These are phyloP conservation scores for Dothistroma septosporum DNA, from an alignment of 2,329 filamentous ascomycete species.

Conservation along the genomic window DNA sequence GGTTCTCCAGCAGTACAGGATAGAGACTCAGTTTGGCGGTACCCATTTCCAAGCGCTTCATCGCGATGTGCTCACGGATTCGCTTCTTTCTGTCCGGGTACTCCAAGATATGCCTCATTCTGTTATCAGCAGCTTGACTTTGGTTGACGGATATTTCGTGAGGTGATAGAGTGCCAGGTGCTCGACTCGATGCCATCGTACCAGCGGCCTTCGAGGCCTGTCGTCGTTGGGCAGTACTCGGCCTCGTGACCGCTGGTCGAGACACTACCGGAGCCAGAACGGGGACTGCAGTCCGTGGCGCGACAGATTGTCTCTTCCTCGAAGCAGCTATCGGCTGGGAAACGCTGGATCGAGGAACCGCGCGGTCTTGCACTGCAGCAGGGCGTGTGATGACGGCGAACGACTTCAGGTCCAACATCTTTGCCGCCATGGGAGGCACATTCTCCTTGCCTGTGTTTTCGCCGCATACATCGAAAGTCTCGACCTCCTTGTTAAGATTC, in stretches of 20 bases:
- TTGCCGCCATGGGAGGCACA: conserved; percentile 48
- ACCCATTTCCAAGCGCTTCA: conserved; percentile 15
- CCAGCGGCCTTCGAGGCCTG: background rate
- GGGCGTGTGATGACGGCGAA: background rate
- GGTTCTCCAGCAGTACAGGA: conserved; percentile 52
- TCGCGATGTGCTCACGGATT: conserved; percentile 16
- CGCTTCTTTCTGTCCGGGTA: conserved; percentile 3
- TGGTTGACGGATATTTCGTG: background rate
- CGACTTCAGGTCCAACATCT: conserved; percentile 7
- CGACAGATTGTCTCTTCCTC: conserved; percentile 18
- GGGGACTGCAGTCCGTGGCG: conserved; percentile 17
- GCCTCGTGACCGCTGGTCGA: background rate
- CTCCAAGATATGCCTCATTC: background rate
- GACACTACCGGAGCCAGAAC: background rate
- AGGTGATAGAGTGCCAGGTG: background rate
- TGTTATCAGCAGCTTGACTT: background rate
- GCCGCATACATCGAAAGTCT: conserved; percentile 5
- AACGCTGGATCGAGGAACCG: conserved; percentile 11
- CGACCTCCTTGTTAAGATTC: background rate
- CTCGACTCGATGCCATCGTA: background rate
- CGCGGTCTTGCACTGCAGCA: background rate
- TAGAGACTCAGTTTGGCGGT: conserved; percentile 36
- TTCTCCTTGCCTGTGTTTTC: conserved; percentile 61
- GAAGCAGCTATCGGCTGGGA: conserved; percentile 26
- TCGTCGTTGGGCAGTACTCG: background rate